phyloP scores from a whole-genome alignment of 2,329 filamentous ascomycete species.

The Fusarium sp. region DNA sequence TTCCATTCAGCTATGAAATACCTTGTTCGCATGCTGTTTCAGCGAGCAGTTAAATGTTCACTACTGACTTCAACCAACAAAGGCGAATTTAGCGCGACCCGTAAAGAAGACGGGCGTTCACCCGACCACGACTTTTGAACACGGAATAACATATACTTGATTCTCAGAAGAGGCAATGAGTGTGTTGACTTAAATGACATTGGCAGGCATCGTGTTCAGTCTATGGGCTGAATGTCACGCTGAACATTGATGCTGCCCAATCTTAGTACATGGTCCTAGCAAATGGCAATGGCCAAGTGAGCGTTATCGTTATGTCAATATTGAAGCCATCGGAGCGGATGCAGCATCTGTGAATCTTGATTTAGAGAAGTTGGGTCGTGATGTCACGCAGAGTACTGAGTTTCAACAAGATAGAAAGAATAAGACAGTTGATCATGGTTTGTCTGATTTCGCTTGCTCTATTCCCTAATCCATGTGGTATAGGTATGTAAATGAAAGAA shows the following conservation, averaged over 20 bases:
- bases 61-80: background rate
- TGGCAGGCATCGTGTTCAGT: too few relatives aligned
- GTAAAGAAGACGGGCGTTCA: background rate
- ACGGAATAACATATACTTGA: rapidly evolving
- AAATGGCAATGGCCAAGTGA: background rate
- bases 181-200: too few relatives aligned
- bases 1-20: rapidly evolving
- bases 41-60: background rate
- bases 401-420: background rate
- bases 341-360: background rate
- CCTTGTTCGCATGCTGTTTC: background rate
- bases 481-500: background rate
- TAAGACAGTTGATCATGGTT: background rate
- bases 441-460: background rate
- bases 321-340: background rate
- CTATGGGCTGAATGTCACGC: background rate
- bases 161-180: too few relatives aligned
- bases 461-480: background rate
- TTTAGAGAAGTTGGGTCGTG: background rate
- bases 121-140: background rate
- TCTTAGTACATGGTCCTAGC: too few relatives aligned
- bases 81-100: background rate
- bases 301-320: too few relatives aligned
- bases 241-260: background rate
- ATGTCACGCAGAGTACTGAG: background rate